These are phyloP conservation scores for Backusella westeae DNA, from an alignment of 192 early-diverging fungal species.

Conservation along the genomic window DNA sequence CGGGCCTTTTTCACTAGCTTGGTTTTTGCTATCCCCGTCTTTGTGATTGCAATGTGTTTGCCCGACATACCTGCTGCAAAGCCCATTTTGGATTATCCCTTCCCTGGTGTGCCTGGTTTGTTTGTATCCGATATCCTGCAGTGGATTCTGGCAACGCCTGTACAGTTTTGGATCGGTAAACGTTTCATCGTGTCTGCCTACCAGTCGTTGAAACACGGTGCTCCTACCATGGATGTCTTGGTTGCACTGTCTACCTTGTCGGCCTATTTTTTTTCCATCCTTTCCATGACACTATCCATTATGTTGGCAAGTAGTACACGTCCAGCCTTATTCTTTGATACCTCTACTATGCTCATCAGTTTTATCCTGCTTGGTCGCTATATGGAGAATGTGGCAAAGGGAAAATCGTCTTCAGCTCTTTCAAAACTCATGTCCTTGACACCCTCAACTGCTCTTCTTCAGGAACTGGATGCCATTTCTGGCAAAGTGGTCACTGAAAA, in stretches of 20 bases:
- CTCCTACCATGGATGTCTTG: constrained; percentile 95
- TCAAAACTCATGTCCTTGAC: constrained; percentile 87
- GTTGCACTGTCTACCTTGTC: constrained; percentile 82
- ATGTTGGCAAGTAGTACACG: constrained; percentile 44
- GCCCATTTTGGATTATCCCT: constrained; percentile 29
- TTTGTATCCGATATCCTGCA: constrained; percentile 63
- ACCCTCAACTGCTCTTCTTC: constrained; percentile 71
- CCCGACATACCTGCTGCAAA: constrained; percentile 46
- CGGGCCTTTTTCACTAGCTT: constrained; percentile 63
- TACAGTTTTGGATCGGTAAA: constrained; percentile 86
- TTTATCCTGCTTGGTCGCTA: constrained; percentile 93
- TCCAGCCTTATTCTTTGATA: constrained; percentile 92
- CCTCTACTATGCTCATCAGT: constrained; percentile 84
- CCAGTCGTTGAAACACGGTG: constrained; percentile 73
- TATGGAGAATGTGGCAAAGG: constrained; percentile 94
- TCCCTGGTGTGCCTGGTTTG: constrained; percentile 57
- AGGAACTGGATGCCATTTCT: constrained; percentile 41
- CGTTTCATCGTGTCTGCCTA: constrained; percentile 79
- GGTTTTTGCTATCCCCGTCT: constrained; percentile 78
- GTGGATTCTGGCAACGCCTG: constrained; percentile 78
- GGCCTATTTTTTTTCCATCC: constrained; percentile 79
- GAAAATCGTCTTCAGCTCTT: constrained; percentile 87
- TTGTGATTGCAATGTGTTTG: constrained; percentile 74
- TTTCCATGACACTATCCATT: constrained; percentile 70
- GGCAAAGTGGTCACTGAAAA: constrained; percentile 57